A percentile compares a stretch with the other conserved stretches of the same genome.
These are phyloP conservation scores for Somion occarium DNA, from an alignment of 1,284 basidiomycete genomes.

Conservation along the genomic window DNA sequence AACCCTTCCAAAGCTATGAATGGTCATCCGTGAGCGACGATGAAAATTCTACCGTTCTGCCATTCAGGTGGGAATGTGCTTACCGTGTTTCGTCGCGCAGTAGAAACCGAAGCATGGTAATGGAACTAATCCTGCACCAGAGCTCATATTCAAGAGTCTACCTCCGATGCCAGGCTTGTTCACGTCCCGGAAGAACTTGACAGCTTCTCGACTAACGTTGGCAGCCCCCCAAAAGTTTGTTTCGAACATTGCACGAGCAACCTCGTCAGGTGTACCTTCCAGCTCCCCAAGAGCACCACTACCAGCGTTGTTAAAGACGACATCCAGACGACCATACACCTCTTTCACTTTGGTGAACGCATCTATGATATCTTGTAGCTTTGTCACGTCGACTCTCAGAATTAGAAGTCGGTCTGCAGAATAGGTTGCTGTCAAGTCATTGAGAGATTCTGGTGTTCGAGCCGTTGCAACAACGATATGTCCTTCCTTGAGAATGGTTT, in stretches of 20 bases:
- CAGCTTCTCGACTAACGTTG: not conserved
- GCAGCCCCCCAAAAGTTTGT: too few species aligned
- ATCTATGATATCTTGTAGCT: constrained; percentile 20
- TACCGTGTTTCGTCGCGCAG: constrained; percentile 18
- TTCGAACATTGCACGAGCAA: constrained; percentile 25
- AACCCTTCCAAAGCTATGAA: constrained; percentile 23
- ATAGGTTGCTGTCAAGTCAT: constrained; percentile 14
- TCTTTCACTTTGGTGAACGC: constrained; percentile 31
- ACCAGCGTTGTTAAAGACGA: constrained; percentile 36
- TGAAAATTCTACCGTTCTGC: too few species aligned
- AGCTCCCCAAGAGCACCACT: constrained; percentile 21
- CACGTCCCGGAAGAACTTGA: constrained; percentile 2
- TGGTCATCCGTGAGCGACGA: not conserved
- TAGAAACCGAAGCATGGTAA: constrained; percentile 22
- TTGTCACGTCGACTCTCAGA: constrained; percentile 34
- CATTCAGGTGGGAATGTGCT: not conserved
- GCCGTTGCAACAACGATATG: constrained; percentile 26
- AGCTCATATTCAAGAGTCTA: constrained; percentile 23
- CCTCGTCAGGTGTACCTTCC: constrained; percentile 24
- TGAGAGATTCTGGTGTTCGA: constrained; percentile 18
- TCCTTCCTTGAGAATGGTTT: constrained; percentile 20
- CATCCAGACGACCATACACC: constrained; percentile 35
- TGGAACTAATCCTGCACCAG: constrained; percentile 17
- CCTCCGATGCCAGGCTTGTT: constrained; percentile 16
- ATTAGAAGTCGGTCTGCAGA: constrained; percentile 25